Conservation (phyloP, 805 yeast species). For the Zygosaccharomyces gambellarensis region DNA sequence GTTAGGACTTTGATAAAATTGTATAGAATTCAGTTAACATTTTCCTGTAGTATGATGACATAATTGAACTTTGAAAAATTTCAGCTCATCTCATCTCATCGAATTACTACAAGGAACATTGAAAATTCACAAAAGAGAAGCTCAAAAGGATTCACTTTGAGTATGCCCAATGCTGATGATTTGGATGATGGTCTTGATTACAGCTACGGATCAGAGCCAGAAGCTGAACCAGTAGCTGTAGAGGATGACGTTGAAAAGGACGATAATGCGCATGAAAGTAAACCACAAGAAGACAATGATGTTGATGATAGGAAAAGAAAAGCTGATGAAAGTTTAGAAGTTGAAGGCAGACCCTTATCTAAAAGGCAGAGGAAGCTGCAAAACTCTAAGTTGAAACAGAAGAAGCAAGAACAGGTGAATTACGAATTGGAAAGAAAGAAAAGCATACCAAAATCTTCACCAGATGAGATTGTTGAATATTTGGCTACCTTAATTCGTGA, state of each 20-base stretch:
- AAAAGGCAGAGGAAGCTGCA: slow-evolving; percentile 33
- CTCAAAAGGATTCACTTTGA: not conserved
- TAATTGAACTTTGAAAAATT: slow-evolving; percentile 6
- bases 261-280: slow-evolving; percentile 3
- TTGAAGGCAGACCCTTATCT: slow-evolving; percentile 15
- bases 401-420: slow-evolving; percentile 64
- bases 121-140: not conserved
- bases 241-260: slow-evolving; percentile 17
- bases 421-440: slow-evolving; percentile 56
- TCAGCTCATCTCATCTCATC: slow-evolving; percentile 9
- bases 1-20: not conserved
- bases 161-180: slow-evolving; percentile 53
- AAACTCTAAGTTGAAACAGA: slow-evolving; percentile 47
- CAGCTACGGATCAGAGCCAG: slow-evolving; percentile 39
- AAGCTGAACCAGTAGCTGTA: slow-evolving; percentile 30
- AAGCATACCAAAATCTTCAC: slow-evolving; percentile 47
- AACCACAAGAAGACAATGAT: slow-evolving; percentile 16
- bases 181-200: slow-evolving; percentile 75
- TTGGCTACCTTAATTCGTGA: slow-evolving; percentile 58
- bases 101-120: not conserved
- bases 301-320: slow-evolving; percentile 24
- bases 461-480: slow-evolving; percentile 62
- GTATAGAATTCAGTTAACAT: not conserved
- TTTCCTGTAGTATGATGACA: not conserved
- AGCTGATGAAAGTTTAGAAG: slow-evolving; percentile 27